Conservation (phyloP, 1,284 basidiomycete genomes). For the Apiotrichum montevideense region DNA sequence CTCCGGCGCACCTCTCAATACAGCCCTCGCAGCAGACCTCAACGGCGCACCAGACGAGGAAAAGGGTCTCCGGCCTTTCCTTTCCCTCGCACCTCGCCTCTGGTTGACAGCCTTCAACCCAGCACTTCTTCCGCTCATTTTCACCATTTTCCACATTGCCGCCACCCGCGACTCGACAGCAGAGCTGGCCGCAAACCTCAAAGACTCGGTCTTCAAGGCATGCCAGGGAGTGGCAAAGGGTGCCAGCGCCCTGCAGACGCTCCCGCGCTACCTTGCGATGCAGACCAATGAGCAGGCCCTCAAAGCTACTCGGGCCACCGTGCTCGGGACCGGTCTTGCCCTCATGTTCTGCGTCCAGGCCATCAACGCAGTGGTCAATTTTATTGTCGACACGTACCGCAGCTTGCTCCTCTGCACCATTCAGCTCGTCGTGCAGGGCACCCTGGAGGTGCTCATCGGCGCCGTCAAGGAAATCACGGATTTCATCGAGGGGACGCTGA, state of each 20-base stretch:
- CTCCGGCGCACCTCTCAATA: too few species aligned
- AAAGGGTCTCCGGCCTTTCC: conserved; percentile 56
- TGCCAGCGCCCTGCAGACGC: conserved; percentile 69
- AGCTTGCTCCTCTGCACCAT: conserved; percentile 87
- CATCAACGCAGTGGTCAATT: conserved; percentile 82
- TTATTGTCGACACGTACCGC: conserved; percentile 84
- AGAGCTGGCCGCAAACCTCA: conserved; percentile 65
- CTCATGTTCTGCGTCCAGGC: conserved; percentile 62
- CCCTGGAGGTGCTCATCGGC: conserved; percentile 68
- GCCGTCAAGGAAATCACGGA: conserved; percentile 73
- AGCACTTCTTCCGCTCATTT: conserved; percentile 70
- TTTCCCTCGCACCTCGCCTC: conserved; percentile 71
- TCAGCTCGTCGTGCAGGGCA: conserved; percentile 78
- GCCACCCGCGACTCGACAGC: conserved; percentile 58
- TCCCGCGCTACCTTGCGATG: conserved; percentile 79
- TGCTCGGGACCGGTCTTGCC: conserved; percentile 66
- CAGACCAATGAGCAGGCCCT: conserved; percentile 74
- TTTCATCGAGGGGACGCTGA: conserved; percentile 59
- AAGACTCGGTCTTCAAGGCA: conserved; percentile 64
- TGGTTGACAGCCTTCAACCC: conserved; percentile 67
- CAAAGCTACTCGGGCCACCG: conserved; percentile 67
- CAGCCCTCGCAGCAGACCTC: too few species aligned
- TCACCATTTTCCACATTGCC: conserved; percentile 74
- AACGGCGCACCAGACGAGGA: neutral
- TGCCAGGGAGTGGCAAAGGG: conserved; percentile 77